Conservation (phyloP, 352 stramenopile genomes). For the Phytophthora sp. region DNA sequence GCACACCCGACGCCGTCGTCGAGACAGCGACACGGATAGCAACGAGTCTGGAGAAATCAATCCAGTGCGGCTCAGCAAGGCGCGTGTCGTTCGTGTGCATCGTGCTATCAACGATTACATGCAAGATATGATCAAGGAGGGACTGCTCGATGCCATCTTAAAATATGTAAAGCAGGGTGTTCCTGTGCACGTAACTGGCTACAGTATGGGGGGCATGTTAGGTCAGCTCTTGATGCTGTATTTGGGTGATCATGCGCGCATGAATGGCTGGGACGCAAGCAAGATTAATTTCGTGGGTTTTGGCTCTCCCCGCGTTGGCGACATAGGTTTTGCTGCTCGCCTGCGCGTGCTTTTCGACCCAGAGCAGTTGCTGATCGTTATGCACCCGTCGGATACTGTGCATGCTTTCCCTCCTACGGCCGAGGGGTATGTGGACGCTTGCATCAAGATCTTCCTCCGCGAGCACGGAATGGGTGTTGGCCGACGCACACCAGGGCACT, state of each 20-base stretch:
- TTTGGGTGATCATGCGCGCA: conserved; percentile 75
- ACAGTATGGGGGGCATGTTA: conserved; percentile 88
- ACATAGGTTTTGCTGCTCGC: conserved; percentile 78
- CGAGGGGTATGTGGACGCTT: conserved; percentile 80
- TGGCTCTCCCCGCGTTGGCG: conserved; percentile 77
- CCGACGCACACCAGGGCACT: conserved; percentile 67
- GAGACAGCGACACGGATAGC: conserved; percentile 64
- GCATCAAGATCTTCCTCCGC: conserved; percentile 87
- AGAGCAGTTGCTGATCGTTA: conserved; percentile 83
- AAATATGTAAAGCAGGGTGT: conserved; percentile 76
- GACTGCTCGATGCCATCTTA: conserved; percentile 75
- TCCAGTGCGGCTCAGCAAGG: conserved; percentile 61
- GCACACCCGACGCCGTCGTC: conserved; percentile 48
- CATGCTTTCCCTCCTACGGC: conserved; percentile 84
- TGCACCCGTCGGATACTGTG: conserved; percentile 84
- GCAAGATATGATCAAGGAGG: conserved; percentile 86
- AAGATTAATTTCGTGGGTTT: conserved; percentile 89
- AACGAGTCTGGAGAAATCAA: conserved; percentile 51
- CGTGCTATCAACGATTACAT: conserved; percentile 84
- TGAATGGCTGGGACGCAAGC: conserved; percentile 71
- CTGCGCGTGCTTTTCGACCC: conserved; percentile 78
- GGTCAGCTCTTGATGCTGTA: conserved; percentile 83
- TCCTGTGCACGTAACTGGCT: conserved; percentile 82
- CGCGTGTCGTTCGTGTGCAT: conserved; percentile 72
- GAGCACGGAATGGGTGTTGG: conserved; percentile 71